Evolutionary conservation across 768 basidiomycete species (phyloP).

Genomic region (Megacollybia marginata): DNA sequence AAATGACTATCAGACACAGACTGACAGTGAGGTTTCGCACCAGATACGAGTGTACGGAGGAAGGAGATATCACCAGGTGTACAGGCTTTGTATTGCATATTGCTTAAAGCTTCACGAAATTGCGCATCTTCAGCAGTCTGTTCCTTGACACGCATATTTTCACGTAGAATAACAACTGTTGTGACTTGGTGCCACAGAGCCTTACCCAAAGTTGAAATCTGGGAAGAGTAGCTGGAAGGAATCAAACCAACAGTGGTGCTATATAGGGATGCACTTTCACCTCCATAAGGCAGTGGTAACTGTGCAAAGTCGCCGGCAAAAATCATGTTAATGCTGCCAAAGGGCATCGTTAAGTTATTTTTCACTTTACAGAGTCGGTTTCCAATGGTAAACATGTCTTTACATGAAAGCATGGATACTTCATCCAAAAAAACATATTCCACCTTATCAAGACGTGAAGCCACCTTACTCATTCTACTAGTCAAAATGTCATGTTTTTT

Average conservation of each 20-base stretch:
- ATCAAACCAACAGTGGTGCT: no score
- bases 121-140: slow-evolving; percentile 6
- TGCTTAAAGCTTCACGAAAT: slow-evolving; percentile 14
- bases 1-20: slow-evolving; percentile 8
- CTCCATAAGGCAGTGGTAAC: slow-evolving; percentile 18
- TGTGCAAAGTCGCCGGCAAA: slow-evolving; percentile 25
- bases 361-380: slow-evolving; percentile 14
- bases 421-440: no score
- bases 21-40: neutral
- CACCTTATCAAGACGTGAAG: no score
- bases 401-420: no score
- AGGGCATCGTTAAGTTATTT: slow-evolving; percentile 9
- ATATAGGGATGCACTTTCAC: slow-evolving; percentile 11
- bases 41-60: slow-evolving; percentile 8
- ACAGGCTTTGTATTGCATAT: no score
- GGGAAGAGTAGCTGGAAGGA: slow-evolving; percentile 5
- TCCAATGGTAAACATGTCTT: no score
- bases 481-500: neutral
- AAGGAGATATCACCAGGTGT: slow-evolving; percentile 15
- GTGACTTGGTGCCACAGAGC: slow-evolving; percentile 18
- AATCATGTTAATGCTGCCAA: slow-evolving; percentile 20
- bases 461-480: neutral
- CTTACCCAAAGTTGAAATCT: no score
- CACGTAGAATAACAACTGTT: slow-evolving; percentile 10
- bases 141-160: slow-evolving; percentile 19